Evolutionary conservation across 495 filamentous ascomycete species (phyloP).

Genomic region (Aspergillus bridgeri): DNA sequence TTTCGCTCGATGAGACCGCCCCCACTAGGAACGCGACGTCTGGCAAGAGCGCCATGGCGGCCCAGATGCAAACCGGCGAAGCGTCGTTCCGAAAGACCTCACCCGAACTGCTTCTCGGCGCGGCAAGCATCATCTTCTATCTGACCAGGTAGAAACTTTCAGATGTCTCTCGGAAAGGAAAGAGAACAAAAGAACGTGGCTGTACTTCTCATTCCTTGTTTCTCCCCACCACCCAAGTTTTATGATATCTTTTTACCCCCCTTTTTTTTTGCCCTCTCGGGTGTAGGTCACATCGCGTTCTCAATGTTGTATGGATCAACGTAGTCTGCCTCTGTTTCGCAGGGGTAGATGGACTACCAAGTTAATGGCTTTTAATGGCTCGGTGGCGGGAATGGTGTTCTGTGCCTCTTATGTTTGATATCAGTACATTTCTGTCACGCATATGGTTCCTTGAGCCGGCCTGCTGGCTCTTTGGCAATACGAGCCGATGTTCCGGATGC

Average conservation of each 20-base stretch:
- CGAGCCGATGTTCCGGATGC: too few relatives aligned
- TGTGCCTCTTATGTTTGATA: slow-evolving; percentile 2
- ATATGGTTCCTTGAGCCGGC: not conserved
- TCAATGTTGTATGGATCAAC: not conserved
- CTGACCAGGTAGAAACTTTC: slow-evolving; percentile 4
- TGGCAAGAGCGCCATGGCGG: slow-evolving; percentile 13
- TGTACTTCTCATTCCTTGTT: not conserved
- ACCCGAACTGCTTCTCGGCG: slow-evolving; percentile 11
- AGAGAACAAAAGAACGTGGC: not conserved
- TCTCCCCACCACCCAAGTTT: not conserved
- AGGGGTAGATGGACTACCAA: too few relatives aligned
- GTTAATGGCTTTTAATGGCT: not conserved
- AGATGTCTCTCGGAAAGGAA: not conserved
- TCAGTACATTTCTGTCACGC: not conserved
- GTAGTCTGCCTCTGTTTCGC: not conserved
- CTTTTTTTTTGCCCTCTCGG: not conserved
- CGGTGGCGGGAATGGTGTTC: not conserved
- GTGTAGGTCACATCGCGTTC: not conserved
- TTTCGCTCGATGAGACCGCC: slow-evolving; percentile 3
- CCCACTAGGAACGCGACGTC: slow-evolving; percentile 12
- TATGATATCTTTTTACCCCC: not conserved
- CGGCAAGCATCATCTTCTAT: slow-evolving; percentile 12
- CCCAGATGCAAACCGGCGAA: slow-evolving; percentile 10
- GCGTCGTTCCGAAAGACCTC: slow-evolving; percentile 12
- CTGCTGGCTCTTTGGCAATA: not conserved